Conservation (phyloP, 441 rosid species). For the Gossypium gossypioides region DNA sequence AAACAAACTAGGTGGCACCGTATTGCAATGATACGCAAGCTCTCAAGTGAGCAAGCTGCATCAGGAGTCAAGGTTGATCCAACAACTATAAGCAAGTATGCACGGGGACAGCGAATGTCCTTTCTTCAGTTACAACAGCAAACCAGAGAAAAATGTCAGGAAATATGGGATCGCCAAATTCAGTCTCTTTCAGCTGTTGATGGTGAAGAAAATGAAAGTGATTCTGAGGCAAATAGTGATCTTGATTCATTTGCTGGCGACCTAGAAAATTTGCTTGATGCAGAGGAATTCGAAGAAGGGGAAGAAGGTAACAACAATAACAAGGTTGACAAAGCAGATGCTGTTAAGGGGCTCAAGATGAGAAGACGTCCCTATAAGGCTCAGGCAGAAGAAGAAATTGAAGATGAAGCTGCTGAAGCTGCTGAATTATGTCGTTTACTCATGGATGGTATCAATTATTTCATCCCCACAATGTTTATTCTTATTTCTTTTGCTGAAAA, state of each 20-base stretch:
- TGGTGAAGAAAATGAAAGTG: constrained; percentile 84
- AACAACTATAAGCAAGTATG: constrained; percentile 87
- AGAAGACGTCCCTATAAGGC: constrained; percentile 69
- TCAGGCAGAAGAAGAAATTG: constrained; percentile 85
- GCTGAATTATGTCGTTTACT: constrained; percentile 89
- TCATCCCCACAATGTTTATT: constrained; percentile 7
- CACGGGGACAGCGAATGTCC: constrained; percentile 99
- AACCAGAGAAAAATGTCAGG: constrained; percentile 97
- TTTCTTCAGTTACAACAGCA: constrained; percentile 97
- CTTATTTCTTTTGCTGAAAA: not conserved
- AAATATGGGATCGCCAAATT: constrained; percentile 94
- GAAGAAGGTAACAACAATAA: constrained; percentile 53
- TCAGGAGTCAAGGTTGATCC: constrained; percentile 96
- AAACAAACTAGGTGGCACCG: constrained; percentile 99
- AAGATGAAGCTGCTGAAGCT: constrained; percentile 96
- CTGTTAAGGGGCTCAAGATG: constrained; percentile 89
- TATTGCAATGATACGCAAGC: constrained; percentile 97
- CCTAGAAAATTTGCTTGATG: constrained; percentile 93
- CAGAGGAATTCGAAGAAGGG: constrained; percentile 83
- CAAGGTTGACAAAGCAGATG: constrained; percentile 68
- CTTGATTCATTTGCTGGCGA: constrained; percentile 99
- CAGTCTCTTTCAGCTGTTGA: constrained; percentile 75
- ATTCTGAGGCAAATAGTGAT: constrained; percentile 91
- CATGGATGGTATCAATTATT: constrained; percentile 69
- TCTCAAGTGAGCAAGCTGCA: constrained; percentile 98